Evolutionary conservation across 345 rosid species (phyloP), one percentile per base, ranked within the genome.

Genomic region (Ceriops zippeliana): DNA sequence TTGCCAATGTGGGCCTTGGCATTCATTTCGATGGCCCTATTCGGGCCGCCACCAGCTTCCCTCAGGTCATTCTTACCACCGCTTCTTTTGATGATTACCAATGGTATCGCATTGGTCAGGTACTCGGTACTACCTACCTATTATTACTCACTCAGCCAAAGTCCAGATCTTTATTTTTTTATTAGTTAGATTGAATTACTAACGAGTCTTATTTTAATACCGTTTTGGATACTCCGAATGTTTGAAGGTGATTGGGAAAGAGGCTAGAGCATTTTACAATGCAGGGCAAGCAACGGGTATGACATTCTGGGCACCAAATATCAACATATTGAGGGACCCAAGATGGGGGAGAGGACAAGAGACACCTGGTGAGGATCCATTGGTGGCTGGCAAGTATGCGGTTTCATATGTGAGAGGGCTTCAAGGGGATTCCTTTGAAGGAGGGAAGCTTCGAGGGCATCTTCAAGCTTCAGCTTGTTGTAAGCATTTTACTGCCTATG

Each of bases 91-190:
- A 89, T 60, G 74, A 79, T 35, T 66, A 82, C 24, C 81, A 76
- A 22, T 93, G 98, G 98, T 86, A 88, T 62, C 91, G 90, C 86
- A 88, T 93, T 73, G 97, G 93, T 63, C 89, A 85, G 77, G 97
- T 87, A 15, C 30, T 49, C 13, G 11, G 8, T 2, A 8, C 11
- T 35, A 24, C 26, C 26, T 24, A 24, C 26, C 26, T 35, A 35
- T 6, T 35, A 42, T 6, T 35, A 42, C 49, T 42, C 13, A 10
- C 59, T 56, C 17, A 56, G 24, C 31, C 6, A 27, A 56, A 56
- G 31, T 56, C 11, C 2, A 27, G 28, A 56, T 5, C 59, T 56
- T 56, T 24, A 10, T 31, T 15, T 27, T 56, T 56, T 24, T 24
- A 9, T 21, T 24, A 4, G 59, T 27, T 24, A 9, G 28, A 53